Base-by-base conservation (phyloP, 768 basidiomycete species). In the Tricholoma sp. region DNA sequence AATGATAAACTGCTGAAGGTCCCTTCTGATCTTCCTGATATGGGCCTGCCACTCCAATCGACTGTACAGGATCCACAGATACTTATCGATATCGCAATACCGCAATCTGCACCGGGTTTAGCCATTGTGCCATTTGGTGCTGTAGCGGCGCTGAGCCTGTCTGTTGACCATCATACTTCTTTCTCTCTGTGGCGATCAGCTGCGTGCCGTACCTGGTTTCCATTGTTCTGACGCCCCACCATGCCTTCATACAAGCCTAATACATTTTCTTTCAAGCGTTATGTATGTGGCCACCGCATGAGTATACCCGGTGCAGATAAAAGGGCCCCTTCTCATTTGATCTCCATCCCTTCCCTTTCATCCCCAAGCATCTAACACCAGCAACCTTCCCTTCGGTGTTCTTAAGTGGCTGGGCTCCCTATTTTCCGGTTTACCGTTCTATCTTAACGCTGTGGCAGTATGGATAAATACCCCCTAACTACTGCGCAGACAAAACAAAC, bases 201-300 rank as follows among this genome's bases (percentile, higher is more conserved):
- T 62, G 61, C 61, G 63, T 64, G 67, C 64, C 63, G 71, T 72
- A 66, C 71, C 71, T 72, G 69, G 68, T 70, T 68, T 67, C 69
- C 64, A 62, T 69, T 72, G 70, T 67, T 66, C 62, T 60, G 66
- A 70, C 69, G 67, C 67, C 66, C 62, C 29, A 50, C 14, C 62
- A 55, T 61, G 60, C 54, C 60, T 64, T 58, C 63, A 64, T 60
- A 62, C 56, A 49, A 7, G 10, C 21, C 46, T 3, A 57, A 51
- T 57, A 52, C 51, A 55, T 50, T 57, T 57, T 57, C 59, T 62
- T 64, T 58, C 59, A 58, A 57, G 56, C 18, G 21, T 43, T 63
- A 60, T 64, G 56, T 64, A 64, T 61, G 63, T 64, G 65, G 62
- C 67, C 62, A 61, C 63, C 65, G 59, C 68, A 55, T 69, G 66